A percentile compares a stretch with the other conserved stretches of the same genome.
phyloP scores from a whole-genome alignment of 805 yeast genomes.

The Candida nanaspora region DNA sequence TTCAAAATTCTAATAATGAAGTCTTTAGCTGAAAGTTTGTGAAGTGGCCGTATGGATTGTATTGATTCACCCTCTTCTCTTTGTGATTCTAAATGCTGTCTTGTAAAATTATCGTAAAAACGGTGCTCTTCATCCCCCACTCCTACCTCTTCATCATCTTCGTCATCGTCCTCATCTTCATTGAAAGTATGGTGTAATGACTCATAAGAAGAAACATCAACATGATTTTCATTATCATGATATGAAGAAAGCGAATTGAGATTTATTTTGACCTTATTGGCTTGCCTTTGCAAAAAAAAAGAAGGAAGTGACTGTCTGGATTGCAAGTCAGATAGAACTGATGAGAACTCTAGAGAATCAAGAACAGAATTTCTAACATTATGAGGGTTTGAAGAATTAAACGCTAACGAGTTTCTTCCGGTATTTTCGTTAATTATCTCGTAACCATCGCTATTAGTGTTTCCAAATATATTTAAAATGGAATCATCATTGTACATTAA shows the following conservation, averaged over 20 bases:
- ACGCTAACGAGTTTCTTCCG: neutral
- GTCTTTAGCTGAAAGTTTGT: no score
- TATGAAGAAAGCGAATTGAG: neutral
- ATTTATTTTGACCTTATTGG: neutral
- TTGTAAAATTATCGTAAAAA: conserved; percentile 1
- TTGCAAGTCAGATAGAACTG: conserved; percentile 6
- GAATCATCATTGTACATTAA: conserved; percentile 21
- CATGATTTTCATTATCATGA: neutral
- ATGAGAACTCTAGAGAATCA: conserved; percentile 9
- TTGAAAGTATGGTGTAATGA: neutral
- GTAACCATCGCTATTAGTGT: neutral
- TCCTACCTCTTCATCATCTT: neutral
- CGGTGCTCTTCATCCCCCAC: neutral
- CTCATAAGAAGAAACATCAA: neutral
- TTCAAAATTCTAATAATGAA: no score
- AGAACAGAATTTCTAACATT: conserved; percentile 7
- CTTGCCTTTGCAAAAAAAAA: neutral
- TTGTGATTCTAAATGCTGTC: neutral
- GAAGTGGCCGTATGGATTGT: no score
- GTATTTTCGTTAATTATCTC: conserved; percentile 1
- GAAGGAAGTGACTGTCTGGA: conserved; percentile 2
- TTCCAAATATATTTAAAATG: conserved; percentile 7
- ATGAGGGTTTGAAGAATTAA: neutral
- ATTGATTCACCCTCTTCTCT: neutral
- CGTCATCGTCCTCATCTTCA: neutral